These are phyloP conservation scores for Lachancea mirantina DNA, from an alignment of 805 yeast species.

Conservation along the genomic window DNA sequence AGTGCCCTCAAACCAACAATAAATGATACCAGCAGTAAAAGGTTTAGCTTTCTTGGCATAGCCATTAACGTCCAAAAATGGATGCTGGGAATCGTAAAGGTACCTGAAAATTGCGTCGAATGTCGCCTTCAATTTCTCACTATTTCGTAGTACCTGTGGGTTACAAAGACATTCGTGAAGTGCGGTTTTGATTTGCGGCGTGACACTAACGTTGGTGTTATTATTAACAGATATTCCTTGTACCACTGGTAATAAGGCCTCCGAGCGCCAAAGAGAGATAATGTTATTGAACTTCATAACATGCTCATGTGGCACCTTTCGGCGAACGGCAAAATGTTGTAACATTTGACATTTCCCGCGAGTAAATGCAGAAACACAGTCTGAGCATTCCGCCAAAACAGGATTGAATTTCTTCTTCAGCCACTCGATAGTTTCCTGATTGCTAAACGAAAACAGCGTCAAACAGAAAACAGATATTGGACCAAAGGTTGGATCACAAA, in stretches of 20 bases:
- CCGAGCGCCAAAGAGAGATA: constrained; percentile 32
- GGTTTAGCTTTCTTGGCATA: constrained; percentile 2
- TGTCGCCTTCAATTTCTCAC: constrained; percentile 29
- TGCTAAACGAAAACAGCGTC: constrained; percentile 53
- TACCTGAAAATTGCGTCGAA: constrained; percentile 34
- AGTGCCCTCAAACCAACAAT: constrained; percentile 49
- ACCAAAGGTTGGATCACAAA: constrained; percentile 45
- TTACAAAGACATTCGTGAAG: constrained; percentile 45
- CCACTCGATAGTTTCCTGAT: constrained; percentile 39
- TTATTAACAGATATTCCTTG: constrained; percentile 19
- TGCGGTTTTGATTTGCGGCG: constrained; percentile 21
- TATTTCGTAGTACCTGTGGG: constrained; percentile 43
- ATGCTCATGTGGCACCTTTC: constrained; percentile 43
- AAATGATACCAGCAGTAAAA: constrained; percentile 46
- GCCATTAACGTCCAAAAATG: constrained; percentile 18
- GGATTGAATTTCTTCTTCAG: constrained; percentile 34
- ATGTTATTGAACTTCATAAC: constrained; percentile 30
- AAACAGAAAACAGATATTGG: constrained; percentile 48
- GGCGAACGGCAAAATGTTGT: constrained; percentile 43
- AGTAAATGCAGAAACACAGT: constrained; percentile 50
- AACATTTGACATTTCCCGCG: constrained; percentile 45
- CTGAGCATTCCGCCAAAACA: constrained; percentile 42
- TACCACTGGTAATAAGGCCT: constrained; percentile 19
- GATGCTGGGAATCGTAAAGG: constrained; percentile 26
- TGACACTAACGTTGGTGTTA: constrained; percentile 17